These are phyloP conservation scores for Phytophthora cactorum DNA, from an alignment of 352 stramenopile species.

Conservation along the genomic window DNA sequence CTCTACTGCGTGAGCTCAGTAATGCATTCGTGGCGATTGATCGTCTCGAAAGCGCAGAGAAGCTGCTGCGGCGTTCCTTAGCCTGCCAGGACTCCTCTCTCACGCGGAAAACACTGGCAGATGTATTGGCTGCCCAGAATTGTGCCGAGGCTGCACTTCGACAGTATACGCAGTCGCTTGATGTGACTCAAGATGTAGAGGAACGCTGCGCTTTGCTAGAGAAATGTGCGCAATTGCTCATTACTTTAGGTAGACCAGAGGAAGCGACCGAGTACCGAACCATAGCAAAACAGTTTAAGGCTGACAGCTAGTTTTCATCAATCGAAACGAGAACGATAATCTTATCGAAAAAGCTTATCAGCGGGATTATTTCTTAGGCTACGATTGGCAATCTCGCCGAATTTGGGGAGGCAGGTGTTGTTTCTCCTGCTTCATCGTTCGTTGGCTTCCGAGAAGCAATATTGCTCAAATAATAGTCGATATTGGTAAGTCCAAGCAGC, in stretches of 20 bases:
- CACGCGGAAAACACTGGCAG: constrained; percentile 77
- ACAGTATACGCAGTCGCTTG: constrained; percentile 72
- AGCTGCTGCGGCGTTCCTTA: constrained; percentile 68
- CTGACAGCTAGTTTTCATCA: constrained; percentile 15
- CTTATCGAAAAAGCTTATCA: constrained; percentile 12
- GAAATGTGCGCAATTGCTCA: constrained; percentile 67
- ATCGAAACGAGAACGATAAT: constrained; percentile 4
- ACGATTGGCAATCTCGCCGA: constrained; percentile 6
- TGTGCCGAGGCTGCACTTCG: constrained; percentile 74
- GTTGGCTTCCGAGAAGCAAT: constrained; percentile 36
- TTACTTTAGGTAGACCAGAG: constrained; percentile 70
- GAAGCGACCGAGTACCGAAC: constrained; percentile 69
- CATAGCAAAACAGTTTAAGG: constrained; percentile 62
- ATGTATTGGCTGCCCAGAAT: constrained; percentile 82
- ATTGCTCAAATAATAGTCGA: constrained; percentile 51
- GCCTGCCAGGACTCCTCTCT: constrained; percentile 75
- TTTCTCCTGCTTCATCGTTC: constrained; percentile 2
- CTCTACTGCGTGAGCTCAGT: constrained; percentile 79
- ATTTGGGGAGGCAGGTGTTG: background rate
- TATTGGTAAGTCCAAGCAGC: constrained; percentile 69
- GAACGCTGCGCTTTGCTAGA: constrained; percentile 63
- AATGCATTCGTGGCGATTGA: constrained; percentile 82
- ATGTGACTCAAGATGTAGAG: constrained; percentile 37
- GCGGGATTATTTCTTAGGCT: constrained; percentile 14
- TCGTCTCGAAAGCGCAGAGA: constrained; percentile 75